Base-by-base conservation (phyloP, 2,329 filamentous ascomycete species). In the Nemania sp. region DNA sequence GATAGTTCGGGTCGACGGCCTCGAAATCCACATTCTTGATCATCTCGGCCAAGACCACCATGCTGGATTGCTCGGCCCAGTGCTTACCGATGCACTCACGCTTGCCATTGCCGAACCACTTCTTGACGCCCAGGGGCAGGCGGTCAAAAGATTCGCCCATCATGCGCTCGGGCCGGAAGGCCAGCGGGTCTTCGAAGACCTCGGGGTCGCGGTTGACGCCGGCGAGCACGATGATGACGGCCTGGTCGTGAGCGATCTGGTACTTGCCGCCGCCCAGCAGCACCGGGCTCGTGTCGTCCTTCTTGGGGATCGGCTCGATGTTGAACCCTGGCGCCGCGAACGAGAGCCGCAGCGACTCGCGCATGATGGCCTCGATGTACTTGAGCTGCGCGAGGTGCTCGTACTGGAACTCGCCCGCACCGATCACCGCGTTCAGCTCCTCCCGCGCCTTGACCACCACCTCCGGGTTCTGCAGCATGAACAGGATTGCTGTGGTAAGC, bases 311-410 rank as follows among this genome's bases (percentile, higher is more conserved):
- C 0, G 74, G 74, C 67, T 80, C 78, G 49, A 80, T 76, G 69
- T 80, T 80, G 70, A 83, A 80, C 0, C 77, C 75, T 1, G 81
- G 80, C 0, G 81, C 80, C 0, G 80, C 75, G 26, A 76, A 78
- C 0, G 76, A 77, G 2, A 85, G 74, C 0, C 82, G 78, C 6
- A 85, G 70, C 0, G 79, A 74, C 64, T 84, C 80, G 46, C 78
- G 76, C 22, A 84, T 66, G 22, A 83, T 66, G 28, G 75, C 82
- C 49, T 80, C 77, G 41, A 84, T 61, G 64, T 83, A 86, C 9
- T 73, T 70, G 2, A 86, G 73, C 57, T 77, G 76, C 0, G 72
- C 61, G 1, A 85, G 65, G 61, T 84, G 79, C 6, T 77, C 75
- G 42, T 77, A 65, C 0, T 67, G 68, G 24, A 84, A 67, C 1